A percentile compares a stretch with the other conserved stretches of the same genome.
These are phyloP conservation scores for Reutealis trisperma DNA, from an alignment of 345 rosid species.

Conservation along the genomic window DNA sequence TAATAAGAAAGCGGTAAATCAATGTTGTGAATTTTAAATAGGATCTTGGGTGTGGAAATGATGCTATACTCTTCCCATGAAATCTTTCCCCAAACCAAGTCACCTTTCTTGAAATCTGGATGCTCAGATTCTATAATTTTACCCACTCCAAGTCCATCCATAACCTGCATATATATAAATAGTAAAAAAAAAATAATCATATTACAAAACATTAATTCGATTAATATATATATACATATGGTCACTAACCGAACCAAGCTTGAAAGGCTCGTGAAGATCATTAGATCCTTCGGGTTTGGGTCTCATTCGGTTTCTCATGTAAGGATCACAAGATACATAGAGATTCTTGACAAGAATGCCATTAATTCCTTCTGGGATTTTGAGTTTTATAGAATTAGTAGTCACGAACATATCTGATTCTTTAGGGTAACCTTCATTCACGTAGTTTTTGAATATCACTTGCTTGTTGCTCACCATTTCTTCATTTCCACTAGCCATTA, in stretches of 20 bases:
- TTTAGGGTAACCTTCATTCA: conserved; percentile 14
- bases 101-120: conserved; percentile 23
- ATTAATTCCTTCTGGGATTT: conserved; percentile 21
- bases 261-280: too few relatives aligned
- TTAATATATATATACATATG: too few relatives aligned
- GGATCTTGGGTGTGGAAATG: not conserved
- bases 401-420: conserved; percentile 32
- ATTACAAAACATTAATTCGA: too few relatives aligned
- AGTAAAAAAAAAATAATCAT: too few relatives aligned
- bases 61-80: conserved; percentile 32
- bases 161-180: too few relatives aligned
- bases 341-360: conserved; percentile 44
- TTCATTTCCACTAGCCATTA: not conserved
- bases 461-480: conserved; percentile 17
- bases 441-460: conserved; percentile 16
- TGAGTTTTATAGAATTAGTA: not conserved
- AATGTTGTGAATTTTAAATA: conserved; percentile 17
- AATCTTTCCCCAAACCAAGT: conserved; percentile 20
- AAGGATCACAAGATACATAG: conserved; percentile 53
- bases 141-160: conserved; percentile 22
- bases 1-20: conserved; percentile 37
- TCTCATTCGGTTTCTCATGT: conserved; percentile 48
- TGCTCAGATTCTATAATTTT: conserved; percentile 24
- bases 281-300: too few relatives aligned
- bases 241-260: not conserved